These are phyloP conservation scores for Neonectria hederae DNA, from an alignment of 2,329 filamentous ascomycete genomes.

Conservation along the genomic window DNA sequence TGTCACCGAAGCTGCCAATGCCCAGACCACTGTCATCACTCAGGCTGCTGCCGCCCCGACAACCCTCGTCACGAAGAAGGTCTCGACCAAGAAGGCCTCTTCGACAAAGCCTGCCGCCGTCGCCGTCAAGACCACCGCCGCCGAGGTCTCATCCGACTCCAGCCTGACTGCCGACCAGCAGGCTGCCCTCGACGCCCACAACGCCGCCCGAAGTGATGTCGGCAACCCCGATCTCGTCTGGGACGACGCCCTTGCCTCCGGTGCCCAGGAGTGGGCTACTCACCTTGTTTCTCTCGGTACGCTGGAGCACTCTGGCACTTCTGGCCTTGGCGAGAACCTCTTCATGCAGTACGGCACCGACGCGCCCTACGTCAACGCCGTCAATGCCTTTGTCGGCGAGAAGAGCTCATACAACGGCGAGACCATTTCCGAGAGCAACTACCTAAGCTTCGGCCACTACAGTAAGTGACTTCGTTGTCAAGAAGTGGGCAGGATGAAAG, in stretches of 20 bases:
- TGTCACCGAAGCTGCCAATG: slow-evolving; percentile 4
- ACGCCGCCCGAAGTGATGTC: slow-evolving; percentile 37
- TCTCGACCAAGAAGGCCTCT: slow-evolving; percentile 9
- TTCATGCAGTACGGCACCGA: slow-evolving; percentile 30
- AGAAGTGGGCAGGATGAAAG: too few relatives aligned
- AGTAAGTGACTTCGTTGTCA: slow-evolving; percentile 15
- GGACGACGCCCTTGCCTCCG: slow-evolving; percentile 35
- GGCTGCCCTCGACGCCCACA: slow-evolving; percentile 39
- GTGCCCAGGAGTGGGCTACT: slow-evolving; percentile 38
- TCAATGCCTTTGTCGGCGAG: slow-evolving; percentile 36
- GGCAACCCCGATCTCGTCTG: slow-evolving; percentile 32
- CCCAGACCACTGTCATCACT: background rate
- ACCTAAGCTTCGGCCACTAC: slow-evolving; percentile 38
- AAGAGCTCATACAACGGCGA: slow-evolving; percentile 38
- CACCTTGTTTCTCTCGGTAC: slow-evolving; percentile 33
- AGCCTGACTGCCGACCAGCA: slow-evolving; percentile 35
- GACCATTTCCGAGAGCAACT: slow-evolving; percentile 33
- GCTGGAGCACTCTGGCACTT: slow-evolving; percentile 32
- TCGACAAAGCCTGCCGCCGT: slow-evolving; percentile 15
- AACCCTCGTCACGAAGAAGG: slow-evolving; percentile 13
- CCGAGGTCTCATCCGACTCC: slow-evolving; percentile 13
- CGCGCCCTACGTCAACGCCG: slow-evolving; percentile 31
- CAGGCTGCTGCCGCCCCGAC: background rate
- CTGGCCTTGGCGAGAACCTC: slow-evolving; percentile 39
- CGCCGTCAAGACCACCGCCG: background rate